phyloP scores from a whole-genome alignment of 2,329 filamentous ascomycete species.

The Gaeumannomyces sp. region DNA sequence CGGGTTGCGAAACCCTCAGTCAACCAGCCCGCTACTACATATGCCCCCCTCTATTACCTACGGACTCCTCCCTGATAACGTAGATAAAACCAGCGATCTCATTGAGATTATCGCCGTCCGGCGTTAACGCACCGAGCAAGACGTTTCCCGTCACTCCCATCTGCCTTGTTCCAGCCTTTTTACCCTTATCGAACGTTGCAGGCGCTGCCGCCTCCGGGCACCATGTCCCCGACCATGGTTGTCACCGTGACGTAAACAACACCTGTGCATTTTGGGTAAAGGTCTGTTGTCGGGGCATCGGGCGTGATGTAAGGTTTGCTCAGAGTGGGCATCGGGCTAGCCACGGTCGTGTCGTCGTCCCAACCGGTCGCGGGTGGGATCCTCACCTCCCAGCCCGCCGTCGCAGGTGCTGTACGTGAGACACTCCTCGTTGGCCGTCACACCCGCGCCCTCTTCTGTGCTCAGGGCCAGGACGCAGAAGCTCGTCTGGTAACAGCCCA shows the following conservation, averaged over 20 bases:
- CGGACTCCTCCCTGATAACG: too few relatives aligned
- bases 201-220: too few relatives aligned
- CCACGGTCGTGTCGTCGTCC: neutral
- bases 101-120: too few relatives aligned
- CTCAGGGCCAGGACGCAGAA: neutral
- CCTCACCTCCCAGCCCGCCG: neutral
- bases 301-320: neutral
- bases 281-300: too few relatives aligned
- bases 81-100: too few relatives aligned
- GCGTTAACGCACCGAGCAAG: neutral
- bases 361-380: slow-evolving; percentile 1
- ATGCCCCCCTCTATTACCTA: too few relatives aligned
- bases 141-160: neutral
- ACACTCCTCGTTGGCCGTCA: neutral
- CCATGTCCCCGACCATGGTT: neutral
- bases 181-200: neutral
- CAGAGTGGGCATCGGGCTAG: neutral
- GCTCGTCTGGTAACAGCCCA: neutral
- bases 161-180: neutral
- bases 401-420: neutral
- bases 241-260: neutral
- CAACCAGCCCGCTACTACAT: too few relatives aligned
- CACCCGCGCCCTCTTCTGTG: neutral
- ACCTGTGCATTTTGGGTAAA: neutral
- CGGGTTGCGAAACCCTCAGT: too few relatives aligned